Conservation (phyloP, 169 alveolate species). For the Sarcocystis neurona region DNA sequence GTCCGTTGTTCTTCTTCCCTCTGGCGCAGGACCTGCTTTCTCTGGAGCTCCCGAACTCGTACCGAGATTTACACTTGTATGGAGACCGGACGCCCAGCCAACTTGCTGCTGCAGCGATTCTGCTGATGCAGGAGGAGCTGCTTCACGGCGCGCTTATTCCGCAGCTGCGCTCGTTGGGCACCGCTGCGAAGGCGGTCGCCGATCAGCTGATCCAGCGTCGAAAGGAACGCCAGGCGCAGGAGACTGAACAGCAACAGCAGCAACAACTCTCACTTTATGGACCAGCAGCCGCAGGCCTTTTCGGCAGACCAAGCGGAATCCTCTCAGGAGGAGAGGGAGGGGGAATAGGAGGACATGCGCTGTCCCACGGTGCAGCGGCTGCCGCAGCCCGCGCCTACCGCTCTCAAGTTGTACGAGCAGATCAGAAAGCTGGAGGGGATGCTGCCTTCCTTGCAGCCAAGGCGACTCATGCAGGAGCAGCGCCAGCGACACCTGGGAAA, state of each 20-base stretch:
- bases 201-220: conserved; percentile 49
- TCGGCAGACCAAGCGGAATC: no score
- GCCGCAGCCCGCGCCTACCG: no score
- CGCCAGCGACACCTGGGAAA: no score
- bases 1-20: conserved; percentile 45
- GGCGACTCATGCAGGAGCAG: no score
- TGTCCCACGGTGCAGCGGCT: no score
- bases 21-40: conserved; percentile 53
- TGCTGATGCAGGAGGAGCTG: conserved; percentile 60
- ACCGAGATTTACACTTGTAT: conserved; percentile 31
- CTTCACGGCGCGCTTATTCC: conserved; percentile 43
- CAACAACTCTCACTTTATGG: background rate
- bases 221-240: conserved; percentile 56
- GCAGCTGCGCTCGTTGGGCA: conserved; percentile 53
- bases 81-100: conserved; percentile 40
- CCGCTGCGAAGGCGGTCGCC: conserved; percentile 56
- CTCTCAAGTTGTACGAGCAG: no score
- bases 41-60: conserved; percentile 46
- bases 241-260: conserved; percentile 21
- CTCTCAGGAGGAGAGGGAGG: no score
- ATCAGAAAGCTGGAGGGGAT: no score
- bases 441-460: no score
- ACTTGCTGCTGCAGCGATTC: conserved; percentile 35
- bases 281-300: background rate
- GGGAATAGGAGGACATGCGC: no score